These are phyloP conservation scores for Penicillium sp. DNA, from an alignment of 2,329 filamentous ascomycete genomes.

Conservation along the genomic window DNA sequence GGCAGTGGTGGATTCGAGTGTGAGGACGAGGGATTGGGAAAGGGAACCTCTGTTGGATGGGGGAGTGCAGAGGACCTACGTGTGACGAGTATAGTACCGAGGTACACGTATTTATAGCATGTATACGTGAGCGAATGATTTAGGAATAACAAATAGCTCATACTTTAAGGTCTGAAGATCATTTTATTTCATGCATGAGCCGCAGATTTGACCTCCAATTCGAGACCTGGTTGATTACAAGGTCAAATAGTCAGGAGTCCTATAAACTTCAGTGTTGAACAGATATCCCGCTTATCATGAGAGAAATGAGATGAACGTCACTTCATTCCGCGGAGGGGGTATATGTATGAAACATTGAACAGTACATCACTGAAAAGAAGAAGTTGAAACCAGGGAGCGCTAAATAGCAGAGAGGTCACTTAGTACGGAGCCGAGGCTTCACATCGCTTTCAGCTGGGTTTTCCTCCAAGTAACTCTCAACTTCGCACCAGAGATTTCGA, in stretches of 20 bases:
- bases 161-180: background rate
- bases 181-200: background rate
- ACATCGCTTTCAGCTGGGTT: background rate
- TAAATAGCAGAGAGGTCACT: background rate
- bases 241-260: background rate
- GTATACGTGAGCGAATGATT: background rate
- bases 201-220: background rate
- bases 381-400: background rate
- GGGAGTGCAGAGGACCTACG: constrained; percentile 5
- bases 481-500: constrained; percentile 30
- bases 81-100: background rate
- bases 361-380: background rate
- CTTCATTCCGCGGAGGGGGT: background rate
- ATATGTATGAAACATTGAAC: background rate
- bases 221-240: background rate
- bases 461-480: background rate
- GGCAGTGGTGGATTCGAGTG: background rate
- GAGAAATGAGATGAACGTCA: background rate
- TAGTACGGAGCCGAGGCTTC: background rate
- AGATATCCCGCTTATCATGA: background rate
- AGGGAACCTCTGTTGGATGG: constrained; percentile 9
- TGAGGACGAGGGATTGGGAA: constrained; percentile 9
- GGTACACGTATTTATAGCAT: background rate
- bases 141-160: background rate
- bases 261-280: background rate